Percentiles rank a stretch among this genome's conserved stretches.
Conservation (phyloP, 2,329 filamentous ascomycete genomes). For the Metarhizium robertsii region DNA sequence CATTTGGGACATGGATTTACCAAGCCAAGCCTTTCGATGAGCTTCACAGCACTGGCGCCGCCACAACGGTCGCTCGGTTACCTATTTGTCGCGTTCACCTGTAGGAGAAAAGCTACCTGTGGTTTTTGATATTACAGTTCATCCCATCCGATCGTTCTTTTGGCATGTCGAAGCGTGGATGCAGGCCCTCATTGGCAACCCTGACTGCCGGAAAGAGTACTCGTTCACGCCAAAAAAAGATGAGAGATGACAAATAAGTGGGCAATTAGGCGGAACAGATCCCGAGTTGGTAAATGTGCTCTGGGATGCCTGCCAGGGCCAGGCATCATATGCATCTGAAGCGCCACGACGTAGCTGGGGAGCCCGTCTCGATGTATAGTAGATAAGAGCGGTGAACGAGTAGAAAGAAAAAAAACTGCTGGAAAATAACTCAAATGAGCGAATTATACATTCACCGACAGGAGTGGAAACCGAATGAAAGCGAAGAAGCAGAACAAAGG, state of each 20-base stretch:
- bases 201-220: not conserved
- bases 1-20: not conserved
- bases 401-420: not conserved
- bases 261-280: not conserved
- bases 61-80: not conserved
- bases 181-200: not conserved
- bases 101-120: not conserved
- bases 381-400: slow-evolving; percentile 1
- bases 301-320: not conserved
- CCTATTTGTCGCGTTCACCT: not conserved
- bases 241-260: not conserved
- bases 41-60: not conserved
- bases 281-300: not conserved
- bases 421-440: not conserved
- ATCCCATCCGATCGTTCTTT: not conserved
- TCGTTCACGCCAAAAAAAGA: not conserved
- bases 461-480: not conserved
- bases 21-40: not conserved
- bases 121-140: not conserved
- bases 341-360: not conserved
- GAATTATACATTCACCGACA: not conserved
- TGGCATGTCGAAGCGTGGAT: not conserved
- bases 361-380: not conserved
- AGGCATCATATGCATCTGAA: not conserved
- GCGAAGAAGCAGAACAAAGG: not conserved